Percentiles rank a stretch among this genome's conserved stretches.
phyloP scores from a whole-genome alignment of 352 stramenopile genomes.

The Pythium sukuiense region DNA sequence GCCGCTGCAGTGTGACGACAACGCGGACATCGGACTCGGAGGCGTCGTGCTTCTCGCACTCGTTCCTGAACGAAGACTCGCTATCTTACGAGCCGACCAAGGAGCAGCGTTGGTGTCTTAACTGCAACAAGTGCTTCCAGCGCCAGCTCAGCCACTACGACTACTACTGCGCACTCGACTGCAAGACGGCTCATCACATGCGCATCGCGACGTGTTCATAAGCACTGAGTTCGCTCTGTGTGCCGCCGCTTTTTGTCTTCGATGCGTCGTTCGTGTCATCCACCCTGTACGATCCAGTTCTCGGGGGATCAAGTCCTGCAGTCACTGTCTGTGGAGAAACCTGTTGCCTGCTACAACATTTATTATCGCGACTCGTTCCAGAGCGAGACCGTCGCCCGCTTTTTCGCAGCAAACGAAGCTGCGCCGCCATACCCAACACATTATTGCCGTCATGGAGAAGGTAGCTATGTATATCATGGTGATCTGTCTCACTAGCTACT shows the following conservation, averaged over 20 bases:
- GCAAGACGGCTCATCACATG: slow-evolving; percentile 64
- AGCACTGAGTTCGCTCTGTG: neutral
- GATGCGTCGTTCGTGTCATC: neutral
- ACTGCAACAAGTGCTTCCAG: slow-evolving; percentile 80
- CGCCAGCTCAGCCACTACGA: slow-evolving; percentile 66
- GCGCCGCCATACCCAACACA: neutral
- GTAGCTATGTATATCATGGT: neutral
- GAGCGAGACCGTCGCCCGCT: neutral
- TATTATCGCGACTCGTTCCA: neutral
- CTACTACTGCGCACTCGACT: slow-evolving; percentile 68
- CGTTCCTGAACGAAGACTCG: slow-evolving; percentile 22
- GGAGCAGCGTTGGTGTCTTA: slow-evolving; percentile 74
- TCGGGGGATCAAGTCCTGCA: neutral
- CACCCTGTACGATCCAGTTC: neutral
- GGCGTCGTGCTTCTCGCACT: slow-evolving; percentile 23
- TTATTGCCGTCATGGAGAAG: neutral
- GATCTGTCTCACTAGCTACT: neutral
- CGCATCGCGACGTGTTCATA: slow-evolving; percentile 26
- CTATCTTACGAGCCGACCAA: slow-evolving; percentile 54
- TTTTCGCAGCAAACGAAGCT: slow-evolving; percentile 4
- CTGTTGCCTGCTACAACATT: slow-evolving; percentile 3
- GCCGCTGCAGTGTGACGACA: slow-evolving; percentile 25
- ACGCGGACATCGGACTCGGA: slow-evolving; percentile 27
- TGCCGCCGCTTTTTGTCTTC: neutral
- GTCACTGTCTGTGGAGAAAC: neutral